Evolutionary conservation across 306 rosid genomes (phyloP).

Genomic region (Castanea crenata): DNA sequence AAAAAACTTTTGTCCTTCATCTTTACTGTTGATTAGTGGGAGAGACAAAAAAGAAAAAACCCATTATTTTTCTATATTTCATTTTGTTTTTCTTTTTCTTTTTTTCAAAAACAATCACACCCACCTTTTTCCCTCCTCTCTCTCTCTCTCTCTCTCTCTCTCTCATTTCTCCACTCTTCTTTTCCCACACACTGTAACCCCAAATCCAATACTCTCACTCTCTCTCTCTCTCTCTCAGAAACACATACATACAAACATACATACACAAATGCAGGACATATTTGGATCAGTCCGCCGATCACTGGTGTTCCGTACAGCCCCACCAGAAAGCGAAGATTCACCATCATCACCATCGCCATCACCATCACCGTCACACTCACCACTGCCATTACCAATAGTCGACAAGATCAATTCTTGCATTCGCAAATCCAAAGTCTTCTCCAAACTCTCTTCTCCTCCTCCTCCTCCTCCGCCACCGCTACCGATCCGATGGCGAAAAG

Average conservation of each 20-base stretch:
- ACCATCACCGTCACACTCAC: background rate
- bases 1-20: too few relatives aligned
- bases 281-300: conserved; percentile 98
- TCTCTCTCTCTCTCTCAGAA: background rate
- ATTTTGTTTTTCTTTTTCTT: background rate
- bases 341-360: conserved; percentile 11
- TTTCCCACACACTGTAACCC: conserved; percentile 30
- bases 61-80: background rate
- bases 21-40: background rate
- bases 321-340: conserved; percentile 59
- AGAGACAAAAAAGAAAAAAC: background rate
- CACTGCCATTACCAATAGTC: conserved; percentile 50
- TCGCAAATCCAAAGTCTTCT: conserved; percentile 83
- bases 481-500: conserved; percentile 97
- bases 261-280: conserved; percentile 77
- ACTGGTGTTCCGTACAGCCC: conserved; percentile 72
- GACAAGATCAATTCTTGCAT: conserved; percentile 74
- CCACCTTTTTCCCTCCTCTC: conserved; percentile 53
- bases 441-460: conserved; percentile 51
- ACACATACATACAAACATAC: background rate
- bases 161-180: conserved; percentile 6
- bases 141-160: conserved; percentile 25
- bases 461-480: conserved; percentile 38
- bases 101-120: conserved; percentile 45
- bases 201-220: conserved; percentile 29